Percentiles rank a stretch among this genome's conserved stretches.
Conservation (phyloP, 139 green algal genomes). For the Diplosphaera chodatii region DNA sequence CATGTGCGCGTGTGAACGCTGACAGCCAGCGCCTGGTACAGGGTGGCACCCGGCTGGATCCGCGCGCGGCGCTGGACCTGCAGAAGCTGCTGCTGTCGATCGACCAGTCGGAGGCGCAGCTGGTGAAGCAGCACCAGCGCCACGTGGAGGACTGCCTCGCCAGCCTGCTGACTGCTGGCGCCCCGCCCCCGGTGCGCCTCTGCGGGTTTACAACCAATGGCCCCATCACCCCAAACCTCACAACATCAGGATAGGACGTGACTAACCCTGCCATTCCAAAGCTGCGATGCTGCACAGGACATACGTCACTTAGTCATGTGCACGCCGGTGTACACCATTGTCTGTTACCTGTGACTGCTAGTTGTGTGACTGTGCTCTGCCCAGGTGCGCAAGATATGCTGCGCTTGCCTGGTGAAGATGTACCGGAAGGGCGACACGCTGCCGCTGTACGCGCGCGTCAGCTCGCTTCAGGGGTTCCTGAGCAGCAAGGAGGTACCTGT, state of each 20-base stretch:
- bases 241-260: no score
- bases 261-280: no score
- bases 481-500: constrained; percentile 49
- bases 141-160: constrained; percentile 62
- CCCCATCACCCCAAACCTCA: no score
- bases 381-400: constrained; percentile 70
- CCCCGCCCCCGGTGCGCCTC: constrained; percentile 25
- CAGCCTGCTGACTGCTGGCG: constrained; percentile 49
- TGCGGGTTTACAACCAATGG: no score
- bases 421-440: constrained; percentile 61
- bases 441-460: constrained; percentile 63
- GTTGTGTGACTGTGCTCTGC: no score
- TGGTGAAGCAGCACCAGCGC: constrained; percentile 64
- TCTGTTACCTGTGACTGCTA: no score
- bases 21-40: no score
- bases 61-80: constrained; percentile 53
- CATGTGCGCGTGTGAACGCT: no score
- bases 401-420: constrained; percentile 49
- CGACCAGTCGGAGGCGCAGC: constrained; percentile 25
- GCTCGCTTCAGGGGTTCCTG: constrained; percentile 56
- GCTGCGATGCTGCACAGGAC: no score
- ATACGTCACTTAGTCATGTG: no score
- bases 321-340: no score
- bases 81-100: constrained; percentile 70
- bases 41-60: constrained; percentile 25